These are phyloP conservation scores for Fonsecaea multimorphosa DNA, from an alignment of 2,329 filamentous ascomycete genomes.

Conservation along the genomic window DNA sequence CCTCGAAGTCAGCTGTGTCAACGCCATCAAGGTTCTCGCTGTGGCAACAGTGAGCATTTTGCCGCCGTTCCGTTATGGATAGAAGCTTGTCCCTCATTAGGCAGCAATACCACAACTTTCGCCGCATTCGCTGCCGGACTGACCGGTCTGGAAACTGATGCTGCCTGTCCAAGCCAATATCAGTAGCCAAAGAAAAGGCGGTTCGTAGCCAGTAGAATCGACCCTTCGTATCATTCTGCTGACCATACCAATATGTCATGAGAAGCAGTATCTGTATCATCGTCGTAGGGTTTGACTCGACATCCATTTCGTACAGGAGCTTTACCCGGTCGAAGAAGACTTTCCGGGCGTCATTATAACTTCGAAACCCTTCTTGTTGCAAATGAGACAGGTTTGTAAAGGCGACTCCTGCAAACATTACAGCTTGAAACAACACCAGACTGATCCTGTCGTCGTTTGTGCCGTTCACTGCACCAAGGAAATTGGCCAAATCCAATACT, in stretches of 20 bases:
- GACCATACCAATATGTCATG: constrained; percentile 63
- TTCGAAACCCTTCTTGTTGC: constrained; percentile 69
- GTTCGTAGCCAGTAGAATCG: constrained; percentile 20
- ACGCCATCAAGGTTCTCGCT: neutral
- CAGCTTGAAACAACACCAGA: constrained; percentile 85
- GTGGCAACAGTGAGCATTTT: neutral
- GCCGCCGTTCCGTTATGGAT: constrained; percentile 20
- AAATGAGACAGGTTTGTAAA: constrained; percentile 82
- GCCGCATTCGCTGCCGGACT: constrained; percentile 5
- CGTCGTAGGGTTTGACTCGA: constrained; percentile 84
- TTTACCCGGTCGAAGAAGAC: constrained; percentile 82
- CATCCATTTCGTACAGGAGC: constrained; percentile 90
- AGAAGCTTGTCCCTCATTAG: constrained; percentile 19
- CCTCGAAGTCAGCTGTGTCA: constrained; percentile 5
- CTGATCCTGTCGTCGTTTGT: constrained; percentile 59
- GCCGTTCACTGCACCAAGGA: constrained; percentile 19
- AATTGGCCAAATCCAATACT: constrained; percentile 16
- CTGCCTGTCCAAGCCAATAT: constrained; percentile 69
- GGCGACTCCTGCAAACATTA: constrained; percentile 90
- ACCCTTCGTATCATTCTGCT: constrained; percentile 11
- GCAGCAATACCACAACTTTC: constrained; percentile 23
- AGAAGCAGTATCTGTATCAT: constrained; percentile 85
- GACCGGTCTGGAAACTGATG: constrained; percentile 50
- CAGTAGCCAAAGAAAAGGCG: constrained; percentile 16
- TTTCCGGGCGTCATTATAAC: constrained; percentile 79